Conservation (phyloP, 345 rosid genomes). For the Eucalyptus pumila region DNA sequence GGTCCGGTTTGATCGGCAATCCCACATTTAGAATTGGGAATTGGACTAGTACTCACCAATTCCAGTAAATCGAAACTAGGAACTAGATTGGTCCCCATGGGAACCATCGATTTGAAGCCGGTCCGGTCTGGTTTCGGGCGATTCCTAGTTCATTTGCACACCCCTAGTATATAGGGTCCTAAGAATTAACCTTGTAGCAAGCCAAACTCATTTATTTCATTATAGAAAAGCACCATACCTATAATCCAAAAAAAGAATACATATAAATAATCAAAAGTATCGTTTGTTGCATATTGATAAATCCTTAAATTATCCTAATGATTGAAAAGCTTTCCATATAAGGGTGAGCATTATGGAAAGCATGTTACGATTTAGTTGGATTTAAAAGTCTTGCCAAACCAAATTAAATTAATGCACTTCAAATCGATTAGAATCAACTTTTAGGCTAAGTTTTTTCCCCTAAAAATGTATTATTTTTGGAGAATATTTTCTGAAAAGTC, state of each 20-base stretch:
- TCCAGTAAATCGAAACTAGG: too few relatives aligned
- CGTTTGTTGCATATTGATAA: too few relatives aligned
- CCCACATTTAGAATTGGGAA: too few relatives aligned
- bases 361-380: background rate
- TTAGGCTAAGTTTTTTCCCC: background rate
- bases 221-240: background rate
- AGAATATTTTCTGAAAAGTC: background rate
- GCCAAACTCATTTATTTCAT: background rate
- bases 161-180: background rate
- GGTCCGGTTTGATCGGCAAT: too few relatives aligned
- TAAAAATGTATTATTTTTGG: background rate
- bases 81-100: too few relatives aligned
- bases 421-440: background rate
- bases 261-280: too few relatives aligned
- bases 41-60: too few relatives aligned
- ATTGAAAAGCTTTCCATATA: background rate
- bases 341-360: too few relatives aligned
- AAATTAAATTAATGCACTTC: background rate
- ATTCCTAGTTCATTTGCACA: too few relatives aligned
- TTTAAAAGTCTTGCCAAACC: background rate
- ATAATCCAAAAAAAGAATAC: background rate
- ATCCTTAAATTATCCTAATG: too few relatives aligned
- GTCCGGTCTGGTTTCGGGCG: fast-evolving
- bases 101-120: too few relatives aligned
- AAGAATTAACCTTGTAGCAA: background rate